phyloP scores from a whole-genome alignment of 176 grass and related monocot genomes.

The Typha latifolia region DNA sequence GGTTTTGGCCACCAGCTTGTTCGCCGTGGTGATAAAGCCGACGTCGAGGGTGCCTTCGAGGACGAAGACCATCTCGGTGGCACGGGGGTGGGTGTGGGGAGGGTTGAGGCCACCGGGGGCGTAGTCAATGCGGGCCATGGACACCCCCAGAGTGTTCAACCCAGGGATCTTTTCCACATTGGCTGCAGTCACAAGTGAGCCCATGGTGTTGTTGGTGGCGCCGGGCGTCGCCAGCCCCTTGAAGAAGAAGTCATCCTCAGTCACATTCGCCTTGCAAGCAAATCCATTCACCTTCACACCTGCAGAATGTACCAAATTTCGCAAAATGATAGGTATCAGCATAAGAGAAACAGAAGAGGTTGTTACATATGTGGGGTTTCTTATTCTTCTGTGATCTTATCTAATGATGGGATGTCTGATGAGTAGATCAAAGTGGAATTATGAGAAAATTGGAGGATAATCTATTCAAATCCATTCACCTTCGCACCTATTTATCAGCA shows the following conservation, averaged over 20 bases:
- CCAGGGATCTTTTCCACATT: slow-evolving; percentile 48
- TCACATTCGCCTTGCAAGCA: slow-evolving; percentile 53
- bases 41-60: slow-evolving; percentile 55
- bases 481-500: slow-evolving; percentile 18
- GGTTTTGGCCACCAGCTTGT: slow-evolving; percentile 47
- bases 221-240: slow-evolving; percentile 24
- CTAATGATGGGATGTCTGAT: not conserved
- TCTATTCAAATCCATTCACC: slow-evolving; percentile 51
- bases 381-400: not conserved
- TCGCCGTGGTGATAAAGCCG: slow-evolving; percentile 64
- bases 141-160: slow-evolving; percentile 69
- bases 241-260: slow-evolving; percentile 65
- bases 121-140: slow-evolving; percentile 70
- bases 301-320: slow-evolving; percentile 3
- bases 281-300: slow-evolving; percentile 66
- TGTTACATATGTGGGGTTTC: not conserved
- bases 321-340: not conserved
- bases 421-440: no score
- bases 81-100: slow-evolving; percentile 77
- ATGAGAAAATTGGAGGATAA: not conserved
- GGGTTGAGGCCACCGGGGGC: slow-evolving; percentile 47
- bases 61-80: slow-evolving; percentile 72
- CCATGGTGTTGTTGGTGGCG: slow-evolving; percentile 38
- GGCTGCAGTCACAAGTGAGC: slow-evolving; percentile 32
- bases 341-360: not conserved